These are phyloP conservation scores for Spergularia azorica DNA, from an alignment of 179 eudicot species.

Conservation along the genomic window DNA sequence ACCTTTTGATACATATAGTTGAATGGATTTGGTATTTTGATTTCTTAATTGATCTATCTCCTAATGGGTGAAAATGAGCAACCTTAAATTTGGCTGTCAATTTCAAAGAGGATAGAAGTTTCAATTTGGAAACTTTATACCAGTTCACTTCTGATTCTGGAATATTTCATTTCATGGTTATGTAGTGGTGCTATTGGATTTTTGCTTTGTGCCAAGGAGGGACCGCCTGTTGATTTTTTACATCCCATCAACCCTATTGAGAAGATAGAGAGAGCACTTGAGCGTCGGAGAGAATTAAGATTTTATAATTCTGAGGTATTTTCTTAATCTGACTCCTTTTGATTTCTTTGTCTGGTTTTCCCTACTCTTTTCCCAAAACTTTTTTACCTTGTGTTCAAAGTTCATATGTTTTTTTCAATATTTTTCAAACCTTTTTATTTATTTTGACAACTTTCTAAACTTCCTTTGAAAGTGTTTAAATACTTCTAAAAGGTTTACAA, in stretches of 20 bases:
- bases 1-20: too few species aligned
- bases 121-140: background rate
- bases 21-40: too few species aligned
- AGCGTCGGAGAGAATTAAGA: conserved; percentile 61
- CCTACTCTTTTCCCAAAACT: too few species aligned
- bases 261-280: conserved; percentile 77
- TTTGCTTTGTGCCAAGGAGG: conserved; percentile 82
- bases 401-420: too few species aligned
- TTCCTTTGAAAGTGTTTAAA: too few species aligned
- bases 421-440: too few species aligned
- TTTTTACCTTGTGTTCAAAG: too few species aligned
- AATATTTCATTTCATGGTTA: conserved; percentile 7
- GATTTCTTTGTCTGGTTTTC: too few species aligned
- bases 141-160: background rate
- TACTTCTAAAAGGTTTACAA: too few species aligned
- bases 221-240: conserved; percentile 78
- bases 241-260: conserved; percentile 93
- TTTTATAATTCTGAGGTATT: conserved; percentile 95
- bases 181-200: conserved; percentile 94
- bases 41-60: too few species aligned
- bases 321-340: too few species aligned
- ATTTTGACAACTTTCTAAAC: too few species aligned
- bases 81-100: background rate
- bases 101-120: background rate
- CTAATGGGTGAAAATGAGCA: background rate